phyloP scores from a whole-genome alignment of 306 rosid species.

The Cucumis melo region DNA sequence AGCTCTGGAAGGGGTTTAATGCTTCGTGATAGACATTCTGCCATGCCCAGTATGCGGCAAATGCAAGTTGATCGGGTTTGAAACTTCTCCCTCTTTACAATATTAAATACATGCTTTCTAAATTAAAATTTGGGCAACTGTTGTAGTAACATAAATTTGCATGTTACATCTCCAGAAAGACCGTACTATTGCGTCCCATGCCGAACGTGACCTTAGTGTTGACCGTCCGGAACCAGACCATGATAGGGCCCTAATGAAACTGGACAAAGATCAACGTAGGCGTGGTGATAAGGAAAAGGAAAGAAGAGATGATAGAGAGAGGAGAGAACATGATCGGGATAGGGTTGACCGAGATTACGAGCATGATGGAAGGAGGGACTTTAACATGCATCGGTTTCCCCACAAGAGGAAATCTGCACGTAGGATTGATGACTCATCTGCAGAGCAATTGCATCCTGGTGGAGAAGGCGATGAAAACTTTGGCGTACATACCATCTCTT shows the following conservation, averaged over 20 bases:
- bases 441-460: slow-evolving; percentile 54
- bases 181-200: slow-evolving; percentile 43
- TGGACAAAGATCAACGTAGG: slow-evolving; percentile 71
- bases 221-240: slow-evolving; percentile 78
- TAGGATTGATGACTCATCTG: slow-evolving; percentile 53
- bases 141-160: not conserved
- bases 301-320: slow-evolving; percentile 69
- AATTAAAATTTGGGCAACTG: not conserved
- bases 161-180: slow-evolving; percentile 52
- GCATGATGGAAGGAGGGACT: slow-evolving; percentile 56
- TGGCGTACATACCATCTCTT: slow-evolving; percentile 45
- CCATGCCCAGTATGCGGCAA: slow-evolving; percentile 58
- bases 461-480: slow-evolving; percentile 64
- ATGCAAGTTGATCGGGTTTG: slow-evolving; percentile 67
- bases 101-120: not conserved
- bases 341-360: slow-evolving; percentile 70
- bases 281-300: slow-evolving; percentile 82
- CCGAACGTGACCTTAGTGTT: slow-evolving; percentile 76
- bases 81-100: not conserved
- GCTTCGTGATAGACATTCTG: slow-evolving; percentile 74
- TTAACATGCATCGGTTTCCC: slow-evolving; percentile 42
- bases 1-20: slow-evolving; percentile 49
- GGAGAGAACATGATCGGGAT: slow-evolving; percentile 56
- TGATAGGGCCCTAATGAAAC: slow-evolving; percentile 47
- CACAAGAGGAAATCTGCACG: slow-evolving; percentile 50